Evolutionary conservation across 208 protist genomes (phyloP), one percentile per base, ranked within the genome.

Genomic region (Hexamita inflata): DNA sequence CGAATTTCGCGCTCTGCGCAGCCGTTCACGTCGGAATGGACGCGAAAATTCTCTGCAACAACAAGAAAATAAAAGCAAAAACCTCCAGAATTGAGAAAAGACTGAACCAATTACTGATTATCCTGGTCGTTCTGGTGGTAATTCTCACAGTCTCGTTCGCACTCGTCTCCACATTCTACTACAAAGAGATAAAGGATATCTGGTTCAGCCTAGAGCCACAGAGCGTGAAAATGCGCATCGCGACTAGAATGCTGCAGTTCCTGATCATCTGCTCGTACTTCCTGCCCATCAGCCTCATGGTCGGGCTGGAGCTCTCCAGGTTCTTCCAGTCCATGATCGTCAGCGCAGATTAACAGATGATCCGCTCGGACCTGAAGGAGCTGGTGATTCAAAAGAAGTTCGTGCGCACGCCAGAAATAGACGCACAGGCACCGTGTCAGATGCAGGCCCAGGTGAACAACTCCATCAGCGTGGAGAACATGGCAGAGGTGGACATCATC

Each of bases 401-500:
- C 29, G 60, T n/a, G 60, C 60, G 24, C 15, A 66, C 29, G n/a
- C n/a, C n/a, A n/a, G n/a, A n/a, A n/a, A n/a, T n/a, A n/a, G 34
- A 66, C 60, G 24, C 60, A 30, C 60, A 38, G 60, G 24, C 60
- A 38, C 60, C 60, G 15, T 15, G 24, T n/a, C 15, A 66, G 60
- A 30, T 66, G 24, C 60, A 66, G 15, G 15, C 24, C 34, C 34
- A 42, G 30, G 64, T 70, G 19, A 13, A 45, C 19, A 32, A n/a
- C 34, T 70, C 64, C 7, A 45, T 45, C 24, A 9, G 9, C 11
- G 38, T 70, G 19, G 95, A 98, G 82, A 93, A 97, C 80, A 82
- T 98, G 1, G 93, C 93, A n/a, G 85, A 94, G 32, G 87, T 98
- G 45, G 86, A 91, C 62, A 97, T 94, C 82, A 84, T 98, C 30